These are phyloP conservation scores for Fusarium equiseti DNA, from an alignment of 2,329 filamentous ascomycete species.

Conservation along the genomic window DNA sequence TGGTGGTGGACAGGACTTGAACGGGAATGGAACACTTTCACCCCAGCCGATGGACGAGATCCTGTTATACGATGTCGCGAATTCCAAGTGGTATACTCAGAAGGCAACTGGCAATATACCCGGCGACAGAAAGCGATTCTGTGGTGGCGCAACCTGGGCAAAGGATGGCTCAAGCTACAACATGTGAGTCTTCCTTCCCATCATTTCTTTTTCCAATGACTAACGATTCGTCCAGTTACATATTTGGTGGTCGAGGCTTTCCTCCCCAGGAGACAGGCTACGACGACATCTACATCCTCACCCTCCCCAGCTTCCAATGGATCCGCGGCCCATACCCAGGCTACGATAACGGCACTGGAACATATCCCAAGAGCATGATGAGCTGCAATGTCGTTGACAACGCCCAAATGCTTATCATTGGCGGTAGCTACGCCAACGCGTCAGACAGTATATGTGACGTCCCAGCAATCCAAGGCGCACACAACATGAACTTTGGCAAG, in stretches of 20 bases:
- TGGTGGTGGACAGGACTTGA: neutral
- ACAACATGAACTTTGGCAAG: conserved; percentile 18
- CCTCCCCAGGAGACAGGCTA: neutral
- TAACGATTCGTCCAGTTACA: neutral
- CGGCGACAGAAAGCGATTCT: neutral
- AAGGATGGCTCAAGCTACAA: conserved; percentile 15
- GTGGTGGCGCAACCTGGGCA: conserved; percentile 12
- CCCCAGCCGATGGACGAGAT: conserved; percentile 9
- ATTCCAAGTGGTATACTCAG: conserved; percentile 12
- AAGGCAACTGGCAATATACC: neutral
- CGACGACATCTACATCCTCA: conserved; percentile 20
- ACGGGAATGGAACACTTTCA: neutral
- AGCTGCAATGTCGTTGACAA: conserved; percentile 13
- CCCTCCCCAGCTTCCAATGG: conserved; percentile 14
- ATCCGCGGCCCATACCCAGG: conserved; percentile 6
- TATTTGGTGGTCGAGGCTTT: conserved; percentile 9
- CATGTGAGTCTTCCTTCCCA: neutral
- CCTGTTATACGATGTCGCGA: conserved; percentile 1
- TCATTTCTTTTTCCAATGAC: rapidly evolving
- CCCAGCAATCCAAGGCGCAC: neutral
- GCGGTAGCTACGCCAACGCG: conserved; percentile 1
- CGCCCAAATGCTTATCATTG: conserved; percentile 7
- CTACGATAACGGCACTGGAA: neutral
- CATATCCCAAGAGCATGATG: conserved; percentile 11
- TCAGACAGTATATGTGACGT: conserved; percentile 4